These are phyloP conservation scores for Mycosphaerella arachidis DNA, from an alignment of 2,329 filamentous ascomycete species.

Conservation along the genomic window DNA sequence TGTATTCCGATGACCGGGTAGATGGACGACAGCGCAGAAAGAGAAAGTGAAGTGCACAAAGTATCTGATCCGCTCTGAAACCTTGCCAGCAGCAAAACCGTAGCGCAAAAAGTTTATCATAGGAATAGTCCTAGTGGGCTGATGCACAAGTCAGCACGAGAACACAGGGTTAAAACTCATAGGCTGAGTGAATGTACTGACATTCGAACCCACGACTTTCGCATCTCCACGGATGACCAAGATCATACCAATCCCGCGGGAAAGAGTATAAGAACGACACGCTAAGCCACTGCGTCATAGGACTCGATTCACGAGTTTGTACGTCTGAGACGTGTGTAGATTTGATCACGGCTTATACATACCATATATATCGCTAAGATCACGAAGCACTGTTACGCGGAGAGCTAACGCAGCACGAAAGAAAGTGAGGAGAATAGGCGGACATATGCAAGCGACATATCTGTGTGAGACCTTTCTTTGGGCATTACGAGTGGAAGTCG, in stretches of 20 bases:
- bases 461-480: too few species aligned
- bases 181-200: not conserved
- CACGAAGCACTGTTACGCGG: too few species aligned
- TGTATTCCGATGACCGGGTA: too few species aligned
- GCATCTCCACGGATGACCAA: slow-evolving; percentile 13
- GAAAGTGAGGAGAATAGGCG: too few species aligned
- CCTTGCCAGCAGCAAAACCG: not conserved
- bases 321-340: slow-evolving; percentile 5
- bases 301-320: slow-evolving; percentile 5
- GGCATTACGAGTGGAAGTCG: too few species aligned
- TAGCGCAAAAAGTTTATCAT: not conserved
- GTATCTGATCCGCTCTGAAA: not conserved
- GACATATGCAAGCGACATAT: too few species aligned
- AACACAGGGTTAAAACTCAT: not conserved
- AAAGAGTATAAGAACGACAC: slow-evolving; percentile 28
- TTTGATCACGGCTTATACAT: slow-evolving; percentile 11
- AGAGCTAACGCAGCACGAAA: too few species aligned
- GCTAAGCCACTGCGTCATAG: slow-evolving; percentile 28
- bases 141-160: not conserved
- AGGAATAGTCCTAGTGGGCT: slow-evolving; percentile 2
- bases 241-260: slow-evolving; percentile 17
- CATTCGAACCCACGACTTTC: slow-evolving; percentile 28
- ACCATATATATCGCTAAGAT: too few species aligned
- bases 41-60: not conserved
- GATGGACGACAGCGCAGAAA: too few species aligned